Base-by-base conservation (phyloP, 305 asterid species). In the Withania somnifera region DNA sequence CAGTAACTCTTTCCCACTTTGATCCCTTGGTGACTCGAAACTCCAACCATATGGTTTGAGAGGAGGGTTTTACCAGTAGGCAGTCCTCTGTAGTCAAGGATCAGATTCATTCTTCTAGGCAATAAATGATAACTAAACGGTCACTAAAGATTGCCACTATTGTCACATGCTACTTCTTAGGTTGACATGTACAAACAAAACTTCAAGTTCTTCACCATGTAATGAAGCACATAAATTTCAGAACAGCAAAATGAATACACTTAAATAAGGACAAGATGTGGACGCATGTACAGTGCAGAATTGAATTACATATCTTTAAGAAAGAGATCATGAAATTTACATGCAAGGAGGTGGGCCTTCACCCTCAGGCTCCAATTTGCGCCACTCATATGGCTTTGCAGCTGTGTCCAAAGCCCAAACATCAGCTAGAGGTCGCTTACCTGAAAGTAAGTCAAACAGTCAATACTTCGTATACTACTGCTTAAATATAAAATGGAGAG, bases 331-430 rank as follows among this genome's bases (percentile, higher is more conserved):
- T 53, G 83, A 60, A 85, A 86, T 93, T 89, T 83, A 94, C 99
- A 95, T 94, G 99, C 98, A 93, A 80, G 98, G 98, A 77, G 98
- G 97, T 36, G 98, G 98, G 79, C 98, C 97, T 89, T 97, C 99
- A 58, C 99, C 99, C 89, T 97, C 99, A 52, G 99, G 99, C 89
- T 96, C 99, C 91, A 96, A 85, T 89, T 96, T 96, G 85, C 98
- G 92, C 99, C 99, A 96, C 86, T 96, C 98, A 88, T 96, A 96
- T 81, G 99, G 99, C 93, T 96, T 96, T 63, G 99, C 98, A 87
- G 99, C 99, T 78, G 99, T 97, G 89, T 97, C 99, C 80, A 97
- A 89, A 38, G 99, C 99, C 99, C 99, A 96, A 8, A 96, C 99
- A 91, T 96, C 99, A 83, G 98, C 99, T 86, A 96, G 87, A 84